These are phyloP conservation scores for Phylloporus rhodoxanthus DNA, from an alignment of 768 basidiomycete genomes.

Conservation along the genomic window DNA sequence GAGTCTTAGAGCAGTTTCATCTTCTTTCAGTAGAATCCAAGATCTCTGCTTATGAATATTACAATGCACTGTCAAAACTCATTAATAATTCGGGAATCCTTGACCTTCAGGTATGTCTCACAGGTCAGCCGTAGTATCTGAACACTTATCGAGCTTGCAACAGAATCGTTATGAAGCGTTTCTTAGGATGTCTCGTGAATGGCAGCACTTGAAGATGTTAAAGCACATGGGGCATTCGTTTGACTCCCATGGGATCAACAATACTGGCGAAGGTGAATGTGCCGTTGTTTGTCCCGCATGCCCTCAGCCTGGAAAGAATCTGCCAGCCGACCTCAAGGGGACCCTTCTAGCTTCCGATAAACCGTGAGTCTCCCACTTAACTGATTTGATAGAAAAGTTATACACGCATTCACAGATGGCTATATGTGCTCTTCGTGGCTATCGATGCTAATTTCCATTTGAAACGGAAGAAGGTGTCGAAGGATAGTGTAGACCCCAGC, in stretches of 20 bases:
- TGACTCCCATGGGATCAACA: background rate
- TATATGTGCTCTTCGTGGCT: constrained; percentile 20
- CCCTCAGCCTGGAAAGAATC: background rate
- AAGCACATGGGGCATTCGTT: background rate
- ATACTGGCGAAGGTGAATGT: background rate
- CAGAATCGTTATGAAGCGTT: background rate
- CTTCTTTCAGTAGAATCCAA: constrained; percentile 23
- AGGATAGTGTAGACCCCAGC: constrained; percentile 14
- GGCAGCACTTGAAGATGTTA: constrained; percentile 1
- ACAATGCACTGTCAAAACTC: constrained; percentile 17
- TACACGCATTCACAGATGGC: constrained; percentile 4
- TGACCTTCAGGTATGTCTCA: constrained; percentile 4
- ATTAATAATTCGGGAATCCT: constrained; percentile 25
- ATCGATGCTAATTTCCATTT: constrained; percentile 29
- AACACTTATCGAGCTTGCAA: background rate
- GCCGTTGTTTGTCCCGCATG: background rate
- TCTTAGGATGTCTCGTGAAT: background rate
- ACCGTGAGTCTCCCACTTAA: background rate
- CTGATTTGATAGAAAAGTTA: background rate
- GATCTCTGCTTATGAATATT: constrained; percentile 27
- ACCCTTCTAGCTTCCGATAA: background rate
- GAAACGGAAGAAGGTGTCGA: constrained; percentile 16
- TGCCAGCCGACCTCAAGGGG: background rate
- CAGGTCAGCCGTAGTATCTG: background rate
- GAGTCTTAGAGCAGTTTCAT: background rate